Base-by-base conservation (phyloP, 2,329 filamentous ascomycete species). In the Phyllosticta citribraziliensis region DNA sequence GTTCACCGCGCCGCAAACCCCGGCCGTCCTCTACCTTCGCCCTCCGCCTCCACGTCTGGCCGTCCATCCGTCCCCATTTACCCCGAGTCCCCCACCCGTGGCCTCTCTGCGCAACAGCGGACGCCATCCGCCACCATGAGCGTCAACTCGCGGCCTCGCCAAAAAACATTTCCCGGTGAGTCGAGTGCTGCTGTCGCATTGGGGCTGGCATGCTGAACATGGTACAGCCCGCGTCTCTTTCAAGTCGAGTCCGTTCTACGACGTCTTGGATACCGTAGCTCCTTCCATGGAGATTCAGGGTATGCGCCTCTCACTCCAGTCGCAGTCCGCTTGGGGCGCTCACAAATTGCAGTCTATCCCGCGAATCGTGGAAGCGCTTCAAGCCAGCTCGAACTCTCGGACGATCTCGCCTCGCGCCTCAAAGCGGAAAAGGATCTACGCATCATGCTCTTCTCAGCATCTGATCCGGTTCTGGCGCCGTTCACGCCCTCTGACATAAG, bases 201-300 rank as follows among this genome's bases (percentile, higher is more conserved):
- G 33, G 47, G 56, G 25, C 11, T 11, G 22, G 8, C 5, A 24
- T 61, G 54, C 67, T 68, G 64, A 68, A 40, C 40, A 54, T 55
- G 62, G 55, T 22, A 56, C 60, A 79, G 78, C 73, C 60, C 74
- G 72, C 55, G 72, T 83, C 55, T 75, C 74, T 56, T 88, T 88
- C 76, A 93, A 89, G 69, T 73, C 84, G 3, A 96, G 91, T 68
- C 93, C 94, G 0, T 99, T 97, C 73, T 97, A 93, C 70, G 83
- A 83, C 11, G 79, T 93, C 33, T 72, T 86, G 54, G 79, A 84
- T 60, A 80, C 84, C 27, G 74, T 97, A 5, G 84, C 89, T 5
- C 76, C 80, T 8, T 77, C 87, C 19, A 80, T 84, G 52, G 82
- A 84, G 60, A 89, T 91, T 65, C 89, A 93, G 72, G 82, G 92